Evolutionary conservation across 768 basidiomycete species (phyloP), one percentile per base, ranked within the genome.

Genomic region (Hypholoma fasciculare): DNA sequence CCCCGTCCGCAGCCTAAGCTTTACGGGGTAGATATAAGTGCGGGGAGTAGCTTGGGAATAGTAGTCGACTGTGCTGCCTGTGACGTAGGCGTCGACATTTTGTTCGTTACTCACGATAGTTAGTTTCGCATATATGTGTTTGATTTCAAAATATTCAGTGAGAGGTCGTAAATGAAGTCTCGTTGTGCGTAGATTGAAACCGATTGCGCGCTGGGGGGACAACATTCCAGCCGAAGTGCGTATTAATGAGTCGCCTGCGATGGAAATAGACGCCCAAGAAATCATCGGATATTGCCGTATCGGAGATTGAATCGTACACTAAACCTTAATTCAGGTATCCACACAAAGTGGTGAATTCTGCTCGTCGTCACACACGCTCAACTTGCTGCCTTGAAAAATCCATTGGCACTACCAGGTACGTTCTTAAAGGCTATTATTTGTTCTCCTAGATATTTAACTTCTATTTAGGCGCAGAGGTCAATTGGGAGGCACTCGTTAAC

Each of bases 331-430:
- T 19, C 30, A 36, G 72, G 73, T 73, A 70, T 75, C 71, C 72
- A 76, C 78, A 78, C 59, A 76, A 73, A 61, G 63, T 67, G 66
- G 51, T 52, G 9, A 8, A 46, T 52, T 16, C 54, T 50, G 42
- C 51, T 54, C 61, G 59, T 64, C 58, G 62, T 61, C 61, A 60
- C 58, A 61, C 55, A 59, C 66, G 61, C 65, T 67, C 68, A 65
- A 74, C 72, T 69, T 76, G 73, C 73, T 79, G 90, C 90, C 92
- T 94, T 94, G 87, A 94, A 94, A 93, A 82, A 93, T 92, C 92
- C 92, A 78, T 92, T 93, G 91, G 80, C 90, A 91, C 90, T 70
- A 75, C 68, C 75, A 79, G 89, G 90, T 88, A 71, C 42, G 80
- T 75, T 44, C 17, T 36, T 7, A 47, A 5, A 53, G 17, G 14